Evolutionary conservation across 768 basidiomycete species (phyloP).

Genomic region (Cyathus striatus): DNA sequence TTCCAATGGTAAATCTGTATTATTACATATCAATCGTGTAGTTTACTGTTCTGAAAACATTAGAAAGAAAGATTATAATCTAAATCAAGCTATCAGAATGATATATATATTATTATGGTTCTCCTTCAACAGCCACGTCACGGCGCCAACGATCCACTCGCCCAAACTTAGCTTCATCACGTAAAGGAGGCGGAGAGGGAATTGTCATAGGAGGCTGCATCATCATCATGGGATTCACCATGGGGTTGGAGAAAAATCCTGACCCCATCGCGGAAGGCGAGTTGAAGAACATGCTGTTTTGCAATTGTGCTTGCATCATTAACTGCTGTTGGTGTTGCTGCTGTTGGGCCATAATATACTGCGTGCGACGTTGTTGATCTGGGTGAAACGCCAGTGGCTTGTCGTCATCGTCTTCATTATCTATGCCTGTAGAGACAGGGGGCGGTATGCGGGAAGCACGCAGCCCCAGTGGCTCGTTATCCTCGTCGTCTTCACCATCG

Average conservation of each 20-base stretch:
- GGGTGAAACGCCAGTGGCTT: constrained; percentile 68
- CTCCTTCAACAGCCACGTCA: constrained; percentile 72
- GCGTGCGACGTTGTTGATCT: constrained; percentile 75
- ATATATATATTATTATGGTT: constrained; percentile 14
- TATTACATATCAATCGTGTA: not conserved
- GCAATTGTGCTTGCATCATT: constrained; percentile 75
- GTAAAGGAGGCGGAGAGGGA: constrained; percentile 59
- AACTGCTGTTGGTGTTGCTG: constrained; percentile 59
- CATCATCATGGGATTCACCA: constrained; percentile 46
- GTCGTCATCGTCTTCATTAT: constrained; percentile 59
- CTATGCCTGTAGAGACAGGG: constrained; percentile 12
- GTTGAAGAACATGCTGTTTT: constrained; percentile 71
- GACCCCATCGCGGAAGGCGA: constrained; percentile 62
- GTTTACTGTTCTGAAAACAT: too few species aligned
- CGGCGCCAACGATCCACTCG: constrained; percentile 80
- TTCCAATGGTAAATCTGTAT: too few species aligned
- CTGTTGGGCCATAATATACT: constrained; percentile 50
- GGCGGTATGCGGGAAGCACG: constrained; percentile 49
- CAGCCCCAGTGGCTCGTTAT: constrained; percentile 68
- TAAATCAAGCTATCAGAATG: too few species aligned
- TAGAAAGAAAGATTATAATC: too few species aligned
- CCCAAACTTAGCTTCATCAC: constrained; percentile 62
- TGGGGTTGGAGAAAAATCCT: constrained; percentile 58
- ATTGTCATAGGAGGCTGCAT: constrained; percentile 39
- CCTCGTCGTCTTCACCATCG: constrained; percentile 51